Evolutionary conservation across 1,139 yeast genomes (phyloP), one percentile per base, ranked within the genome.

Genomic region (Trichomonascaceae sp.): DNA sequence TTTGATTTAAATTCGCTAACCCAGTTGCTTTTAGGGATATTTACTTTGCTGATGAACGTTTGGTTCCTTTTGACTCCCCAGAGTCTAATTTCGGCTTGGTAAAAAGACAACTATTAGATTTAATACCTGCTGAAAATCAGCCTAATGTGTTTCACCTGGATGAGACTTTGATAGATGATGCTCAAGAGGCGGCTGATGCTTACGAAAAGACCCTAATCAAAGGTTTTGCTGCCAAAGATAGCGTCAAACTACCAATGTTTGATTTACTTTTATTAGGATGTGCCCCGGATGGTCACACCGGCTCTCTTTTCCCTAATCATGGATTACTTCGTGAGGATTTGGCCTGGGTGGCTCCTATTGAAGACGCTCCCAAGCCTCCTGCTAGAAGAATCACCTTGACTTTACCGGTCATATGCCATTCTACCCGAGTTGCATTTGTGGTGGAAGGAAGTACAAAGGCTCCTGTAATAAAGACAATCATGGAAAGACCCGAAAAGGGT

Each of bases 201-300:
- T 93, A 93, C 70, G 99, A 93, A 67, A 88, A 90, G 71, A 77
- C 82, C 22, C 77, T 93, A 57, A 87, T 93, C 59, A 82, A 80
- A 65, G 95, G 93, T 52, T 93, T 93, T 74, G 99, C 99, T n/a
- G 88, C 87, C 56, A 91, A 93, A 68, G 98, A 91, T 70, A 85
- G 96, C 17, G 98, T 93, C 57, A 90, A 91, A 71, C 78, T 91
- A 59, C 99, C 99, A 56, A 84, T 88, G 82, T 93, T 93, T 74
- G 99, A 93, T 70, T 74, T 93, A 57, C 79, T 93, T 60, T 75
- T 93, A 60, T 77, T 93, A 58, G 99, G 99, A 19, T 91, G 98
- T 76, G 99, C 99, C 0, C 99, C 99, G 2, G 99, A 93, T 70
- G 99, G 99, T 27, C 99, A 93, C 69, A 88, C 91, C 64, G 96